Evolutionary conservation across 257 asterid species (phyloP).

Genomic region (Solanum arcanum): DNA sequence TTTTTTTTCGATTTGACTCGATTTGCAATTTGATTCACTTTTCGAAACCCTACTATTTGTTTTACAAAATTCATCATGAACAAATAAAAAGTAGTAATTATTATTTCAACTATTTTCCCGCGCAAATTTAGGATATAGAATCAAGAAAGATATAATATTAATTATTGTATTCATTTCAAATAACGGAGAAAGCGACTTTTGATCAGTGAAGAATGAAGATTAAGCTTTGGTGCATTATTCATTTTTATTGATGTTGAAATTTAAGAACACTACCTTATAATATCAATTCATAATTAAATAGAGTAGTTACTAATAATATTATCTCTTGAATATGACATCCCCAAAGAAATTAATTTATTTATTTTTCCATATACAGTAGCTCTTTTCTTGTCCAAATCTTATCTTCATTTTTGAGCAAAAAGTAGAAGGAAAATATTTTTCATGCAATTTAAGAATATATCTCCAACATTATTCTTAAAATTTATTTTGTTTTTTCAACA

Average conservation of each 20-base stretch:
- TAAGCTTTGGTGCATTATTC: background rate
- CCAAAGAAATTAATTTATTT: too few relatives aligned
- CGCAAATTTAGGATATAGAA: background rate
- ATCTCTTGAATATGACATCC: too few relatives aligned
- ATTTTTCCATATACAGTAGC: too few relatives aligned
- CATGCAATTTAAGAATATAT: too few relatives aligned
- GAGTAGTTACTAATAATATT: too few relatives aligned
- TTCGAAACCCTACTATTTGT: too few relatives aligned
- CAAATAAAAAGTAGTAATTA: background rate
- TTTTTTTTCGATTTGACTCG: too few relatives aligned
- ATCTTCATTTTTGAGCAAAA: too few relatives aligned
- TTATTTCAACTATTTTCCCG: background rate
- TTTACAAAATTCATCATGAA: background rate
- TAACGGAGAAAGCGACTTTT: background rate
- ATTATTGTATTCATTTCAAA: background rate
- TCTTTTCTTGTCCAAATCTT: too few relatives aligned
- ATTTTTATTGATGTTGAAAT: background rate
- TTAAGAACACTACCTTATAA: background rate
- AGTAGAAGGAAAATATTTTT: too few relatives aligned
- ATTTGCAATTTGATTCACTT: fast-evolving
- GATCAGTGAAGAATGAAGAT: background rate
- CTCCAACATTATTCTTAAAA: too few relatives aligned
- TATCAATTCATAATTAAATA: background rate
- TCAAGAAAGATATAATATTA: background rate
- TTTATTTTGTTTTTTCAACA: too few relatives aligned